A percentile compares a stretch with the other conserved stretches of the same genome.
Conservation (phyloP, 2,329 filamentous ascomycete species). For the Blumeria graminis region DNA sequence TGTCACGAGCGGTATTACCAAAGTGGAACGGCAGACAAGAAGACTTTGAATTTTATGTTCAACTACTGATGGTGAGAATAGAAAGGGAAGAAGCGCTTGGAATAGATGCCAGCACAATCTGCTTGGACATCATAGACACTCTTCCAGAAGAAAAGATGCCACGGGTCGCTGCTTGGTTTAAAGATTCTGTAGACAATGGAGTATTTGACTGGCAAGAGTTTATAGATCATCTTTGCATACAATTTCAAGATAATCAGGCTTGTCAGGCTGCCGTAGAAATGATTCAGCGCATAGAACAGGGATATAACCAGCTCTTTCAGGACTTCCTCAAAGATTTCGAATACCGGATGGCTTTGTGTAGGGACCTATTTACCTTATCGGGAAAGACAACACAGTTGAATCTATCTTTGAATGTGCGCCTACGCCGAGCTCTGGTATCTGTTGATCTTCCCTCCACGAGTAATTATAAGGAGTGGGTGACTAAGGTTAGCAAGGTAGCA, state of each 20-base stretch:
- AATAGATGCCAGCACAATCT: not conserved
- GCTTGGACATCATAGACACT: not conserved
- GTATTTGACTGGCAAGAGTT: not conserved
- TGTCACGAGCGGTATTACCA: not conserved
- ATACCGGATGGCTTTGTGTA: not conserved
- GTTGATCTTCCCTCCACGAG: not conserved
- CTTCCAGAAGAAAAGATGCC: not conserved
- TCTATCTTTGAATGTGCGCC: not conserved
- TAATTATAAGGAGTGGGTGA: not conserved
- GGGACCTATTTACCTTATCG: not conserved
- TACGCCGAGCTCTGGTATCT: not conserved
- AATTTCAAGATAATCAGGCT: not conserved
- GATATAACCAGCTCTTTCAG: not conserved
- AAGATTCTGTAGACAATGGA: not conserved
- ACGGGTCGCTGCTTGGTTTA: not conserved
- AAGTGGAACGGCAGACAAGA: not conserved
- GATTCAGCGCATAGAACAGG: not conserved
- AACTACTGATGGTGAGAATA: not conserved
- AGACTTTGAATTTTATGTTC: constrained; percentile 1
- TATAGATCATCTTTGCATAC: not conserved
- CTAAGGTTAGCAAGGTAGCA: not conserved
- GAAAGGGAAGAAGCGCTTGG: not conserved
- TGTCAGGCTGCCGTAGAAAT: not conserved
- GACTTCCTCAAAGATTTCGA: constrained; percentile 1
- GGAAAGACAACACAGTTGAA: not conserved